Conservation (phyloP, 768 basidiomycete genomes). For the Crepidotus variabilis region DNA sequence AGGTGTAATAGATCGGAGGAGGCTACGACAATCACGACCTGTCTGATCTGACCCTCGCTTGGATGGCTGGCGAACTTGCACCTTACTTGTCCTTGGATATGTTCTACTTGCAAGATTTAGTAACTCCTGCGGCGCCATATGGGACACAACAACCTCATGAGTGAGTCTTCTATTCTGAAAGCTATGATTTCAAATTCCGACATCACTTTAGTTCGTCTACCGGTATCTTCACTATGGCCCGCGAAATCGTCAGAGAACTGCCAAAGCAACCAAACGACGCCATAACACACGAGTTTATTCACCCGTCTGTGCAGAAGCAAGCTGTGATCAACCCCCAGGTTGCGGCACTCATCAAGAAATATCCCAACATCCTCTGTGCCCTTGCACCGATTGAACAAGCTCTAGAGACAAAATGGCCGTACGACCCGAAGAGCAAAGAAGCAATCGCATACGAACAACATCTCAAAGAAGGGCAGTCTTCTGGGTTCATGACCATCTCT, state of each 20-base stretch:
- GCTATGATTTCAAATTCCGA: not conserved
- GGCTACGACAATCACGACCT: conserved; percentile 68
- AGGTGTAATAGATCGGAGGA: conserved; percentile 55
- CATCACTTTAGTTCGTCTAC: conserved; percentile 36
- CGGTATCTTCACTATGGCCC: conserved; percentile 51
- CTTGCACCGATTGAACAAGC: conserved; percentile 52
- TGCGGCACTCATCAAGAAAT: conserved; percentile 27
- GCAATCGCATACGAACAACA: conserved; percentile 8
- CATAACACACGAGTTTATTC: conserved; percentile 56
- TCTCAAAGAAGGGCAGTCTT: not conserved
- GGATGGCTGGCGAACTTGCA: conserved; percentile 62
- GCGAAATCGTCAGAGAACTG: conserved; percentile 40
- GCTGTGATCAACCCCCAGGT: conserved; percentile 29
- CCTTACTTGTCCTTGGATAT: conserved; percentile 55
- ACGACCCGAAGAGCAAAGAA: conserved; percentile 21
- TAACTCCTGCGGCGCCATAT: conserved; percentile 54
- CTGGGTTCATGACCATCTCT: not conserved
- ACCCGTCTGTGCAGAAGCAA: conserved; percentile 56
- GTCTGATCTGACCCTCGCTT: conserved; percentile 56
- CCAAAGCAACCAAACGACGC: conserved; percentile 38
- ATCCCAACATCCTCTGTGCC: conserved; percentile 39
- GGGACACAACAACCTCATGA: conserved; percentile 60
- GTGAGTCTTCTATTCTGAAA: conserved; percentile 32
- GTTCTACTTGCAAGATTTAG: conserved; percentile 45
- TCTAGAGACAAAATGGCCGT: conserved; percentile 46